These are phyloP conservation scores for Neovahlkampfia damariscottae DNA, from an alignment of 78 protist genomes.

Conservation along the genomic window DNA sequence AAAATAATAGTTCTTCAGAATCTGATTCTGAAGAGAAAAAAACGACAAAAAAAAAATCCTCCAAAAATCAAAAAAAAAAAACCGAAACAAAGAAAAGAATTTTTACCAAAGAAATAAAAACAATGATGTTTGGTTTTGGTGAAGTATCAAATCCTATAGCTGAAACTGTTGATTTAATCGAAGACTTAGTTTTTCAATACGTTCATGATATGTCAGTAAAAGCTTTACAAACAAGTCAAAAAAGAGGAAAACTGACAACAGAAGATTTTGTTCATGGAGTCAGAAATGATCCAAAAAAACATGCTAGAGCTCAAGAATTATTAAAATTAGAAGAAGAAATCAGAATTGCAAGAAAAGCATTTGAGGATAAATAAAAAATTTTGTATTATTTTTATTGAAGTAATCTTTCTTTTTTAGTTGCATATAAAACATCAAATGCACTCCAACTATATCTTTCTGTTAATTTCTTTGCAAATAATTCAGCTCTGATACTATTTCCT, in stretches of 20 bases:
- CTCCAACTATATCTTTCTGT: not conserved
- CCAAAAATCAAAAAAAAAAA: not conserved
- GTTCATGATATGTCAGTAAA: not conserved
- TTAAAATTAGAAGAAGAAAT: not conserved
- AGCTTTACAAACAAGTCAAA: not conserved
- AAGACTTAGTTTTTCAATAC: not conserved
- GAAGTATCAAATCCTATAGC: not conserved
- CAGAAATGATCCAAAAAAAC: not conserved
- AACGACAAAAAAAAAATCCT: not conserved
- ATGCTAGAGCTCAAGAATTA: not conserved
- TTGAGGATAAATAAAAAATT: not conserved
- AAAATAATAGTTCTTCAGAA: not conserved
- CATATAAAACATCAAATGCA: not conserved
- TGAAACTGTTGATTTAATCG: not conserved
- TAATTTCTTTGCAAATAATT: not conserved
- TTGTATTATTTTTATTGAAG: not conserved
- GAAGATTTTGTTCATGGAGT: not conserved
- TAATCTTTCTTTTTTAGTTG: constrained; percentile 3
- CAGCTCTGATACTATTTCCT: constrained; percentile 15
- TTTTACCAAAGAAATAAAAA: not conserved
- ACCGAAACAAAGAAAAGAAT: not conserved
- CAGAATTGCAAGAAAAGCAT: not conserved
- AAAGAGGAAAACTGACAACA: not conserved
- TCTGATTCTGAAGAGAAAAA: not conserved
- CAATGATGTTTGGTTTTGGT: not conserved